Evolutionary conservation across 441 rosid genomes (phyloP), one percentile per base, ranked within the genome.

Genomic region (Cnidoscolus chayamansa): DNA sequence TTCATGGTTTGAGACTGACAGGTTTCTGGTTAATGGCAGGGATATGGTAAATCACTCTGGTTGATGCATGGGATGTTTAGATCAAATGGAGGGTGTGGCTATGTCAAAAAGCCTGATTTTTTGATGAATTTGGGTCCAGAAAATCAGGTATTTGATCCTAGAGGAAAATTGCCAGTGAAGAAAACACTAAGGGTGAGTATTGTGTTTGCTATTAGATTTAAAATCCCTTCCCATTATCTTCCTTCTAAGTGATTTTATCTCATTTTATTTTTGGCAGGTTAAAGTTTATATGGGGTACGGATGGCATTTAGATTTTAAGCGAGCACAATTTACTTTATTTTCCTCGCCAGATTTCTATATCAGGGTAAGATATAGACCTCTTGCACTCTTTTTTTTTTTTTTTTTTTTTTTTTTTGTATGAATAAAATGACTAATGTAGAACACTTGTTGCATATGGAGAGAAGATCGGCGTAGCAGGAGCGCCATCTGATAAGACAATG

Each of bases 21-120:
- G 10, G 0, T 3, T 73, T 66, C 12, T 16, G 7, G 9, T 15
- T 11, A 45, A 48, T 61, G 64, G 55, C 77, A 93, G 97, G 97
- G 98, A 50, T 70, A 84, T 43, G 98, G 91, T 64, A 85, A 83
- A 83, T 78, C 86, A 75, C 80, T 93, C 31, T 89, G 98, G 97
- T 72, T 88, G 84, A 93, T 93, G 97, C 92, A 90, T 50, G 97
- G 95, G 63, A 93, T 93, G 97, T 93, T 93, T 73, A 84, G 81
- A 81, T 87, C 85, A 45, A 93, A 93, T 65, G 97, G 95, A 57
- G 88, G 93, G 56, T 90, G 97, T 57, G 97, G 98, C 16, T 90
- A 89, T 65, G 87, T 93, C 40, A 89, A 85, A 77, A 90, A 90
- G 79, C 97, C 97, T 0, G 87, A 87, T 56, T 72, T 93, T 71